Evolutionary conservation across 345 rosid genomes (phyloP).

Genomic region (Boechera stricta): DNA sequence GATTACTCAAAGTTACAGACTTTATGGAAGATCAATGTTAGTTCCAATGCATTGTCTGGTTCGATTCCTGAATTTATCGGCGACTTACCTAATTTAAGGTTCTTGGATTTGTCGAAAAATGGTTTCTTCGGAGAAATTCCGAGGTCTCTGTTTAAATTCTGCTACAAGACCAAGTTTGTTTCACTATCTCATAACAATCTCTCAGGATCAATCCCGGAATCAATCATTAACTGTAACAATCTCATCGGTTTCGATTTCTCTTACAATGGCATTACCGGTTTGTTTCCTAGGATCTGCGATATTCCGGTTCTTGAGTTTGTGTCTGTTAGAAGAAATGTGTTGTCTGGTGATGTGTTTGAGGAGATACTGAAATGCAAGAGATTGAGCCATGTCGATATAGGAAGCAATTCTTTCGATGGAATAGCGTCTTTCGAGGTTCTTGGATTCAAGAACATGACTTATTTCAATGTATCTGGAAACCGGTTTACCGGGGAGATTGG

Average conservation of each 20-base stretch:
- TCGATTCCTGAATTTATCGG: conserved; percentile 88
- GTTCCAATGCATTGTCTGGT: conserved; percentile 93
- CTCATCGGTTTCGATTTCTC: conserved; percentile 92
- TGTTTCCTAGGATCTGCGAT: conserved; percentile 61
- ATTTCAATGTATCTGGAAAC: conserved; percentile 77
- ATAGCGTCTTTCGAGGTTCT: conserved; percentile 69
- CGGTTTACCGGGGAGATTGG: conserved; percentile 56
- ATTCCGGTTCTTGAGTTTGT: conserved; percentile 63
- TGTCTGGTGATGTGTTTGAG: conserved; percentile 67
- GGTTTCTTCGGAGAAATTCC: conserved; percentile 71
- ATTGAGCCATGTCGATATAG: conserved; percentile 69
- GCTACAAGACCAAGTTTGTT: conserved; percentile 80
- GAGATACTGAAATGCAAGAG: conserved; percentile 62
- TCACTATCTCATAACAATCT: conserved; percentile 76
- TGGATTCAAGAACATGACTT: conserved; percentile 60
- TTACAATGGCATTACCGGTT: conserved; percentile 71
- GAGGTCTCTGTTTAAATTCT: conserved; percentile 64
- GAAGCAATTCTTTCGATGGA: conserved; percentile 75
- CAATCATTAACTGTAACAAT: conserved; percentile 64
- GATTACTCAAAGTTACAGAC: conserved; percentile 69
- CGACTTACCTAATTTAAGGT: conserved; percentile 72
- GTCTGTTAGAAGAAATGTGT: conserved; percentile 67
- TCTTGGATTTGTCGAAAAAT: conserved; percentile 90
- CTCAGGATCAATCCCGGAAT: conserved; percentile 75
- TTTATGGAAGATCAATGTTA: conserved; percentile 91